phyloP scores from a whole-genome alignment of 805 yeast genomes.

The Starmerella vitae region DNA sequence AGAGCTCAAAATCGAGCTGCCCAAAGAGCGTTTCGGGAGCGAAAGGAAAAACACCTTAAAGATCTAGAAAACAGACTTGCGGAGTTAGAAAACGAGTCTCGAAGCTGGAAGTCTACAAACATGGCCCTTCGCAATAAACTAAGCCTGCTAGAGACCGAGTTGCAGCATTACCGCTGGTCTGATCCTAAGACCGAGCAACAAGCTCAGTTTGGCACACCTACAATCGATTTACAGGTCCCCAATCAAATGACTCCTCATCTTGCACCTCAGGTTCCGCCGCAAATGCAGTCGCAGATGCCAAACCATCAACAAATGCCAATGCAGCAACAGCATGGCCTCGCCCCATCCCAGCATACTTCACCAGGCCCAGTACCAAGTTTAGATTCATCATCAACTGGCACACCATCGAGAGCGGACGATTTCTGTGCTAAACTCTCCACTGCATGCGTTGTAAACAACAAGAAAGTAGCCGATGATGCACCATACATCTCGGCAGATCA shows the following conservation, averaged over 20 bases:
- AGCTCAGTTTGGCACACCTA: neutral
- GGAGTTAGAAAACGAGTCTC: conserved; percentile 55
- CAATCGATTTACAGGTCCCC: neutral
- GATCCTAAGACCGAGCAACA: neutral
- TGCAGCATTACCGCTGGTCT: conserved; percentile 39
- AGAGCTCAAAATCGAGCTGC: conserved; percentile 97
- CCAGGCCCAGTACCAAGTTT: neutral
- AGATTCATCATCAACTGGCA: neutral
- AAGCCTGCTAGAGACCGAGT: conserved; percentile 55
- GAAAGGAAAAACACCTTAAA: conserved; percentile 76
- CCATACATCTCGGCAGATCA: conserved; percentile 17
- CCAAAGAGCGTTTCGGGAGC: conserved; percentile 92
- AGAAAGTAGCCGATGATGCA: conserved; percentile 33
- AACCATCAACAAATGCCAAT: neutral
- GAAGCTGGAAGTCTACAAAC: conserved; percentile 55
- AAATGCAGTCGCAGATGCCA: neutral
- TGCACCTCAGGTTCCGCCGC: neutral
- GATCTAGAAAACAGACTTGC: conserved; percentile 72
- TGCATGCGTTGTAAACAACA: conserved; percentile 68
- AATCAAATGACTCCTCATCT: conserved; percentile 1
- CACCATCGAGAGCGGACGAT: conserved; percentile 31
- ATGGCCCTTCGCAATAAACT: conserved; percentile 67
- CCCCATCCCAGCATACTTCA: neutral
- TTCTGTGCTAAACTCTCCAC: conserved; percentile 65
- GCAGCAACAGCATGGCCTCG: neutral